A percentile compares a stretch with the other conserved stretches of the same genome.
These are phyloP conservation scores for Aschersonia sp. DNA, from an alignment of 2,329 filamentous ascomycete species.

Conservation along the genomic window DNA sequence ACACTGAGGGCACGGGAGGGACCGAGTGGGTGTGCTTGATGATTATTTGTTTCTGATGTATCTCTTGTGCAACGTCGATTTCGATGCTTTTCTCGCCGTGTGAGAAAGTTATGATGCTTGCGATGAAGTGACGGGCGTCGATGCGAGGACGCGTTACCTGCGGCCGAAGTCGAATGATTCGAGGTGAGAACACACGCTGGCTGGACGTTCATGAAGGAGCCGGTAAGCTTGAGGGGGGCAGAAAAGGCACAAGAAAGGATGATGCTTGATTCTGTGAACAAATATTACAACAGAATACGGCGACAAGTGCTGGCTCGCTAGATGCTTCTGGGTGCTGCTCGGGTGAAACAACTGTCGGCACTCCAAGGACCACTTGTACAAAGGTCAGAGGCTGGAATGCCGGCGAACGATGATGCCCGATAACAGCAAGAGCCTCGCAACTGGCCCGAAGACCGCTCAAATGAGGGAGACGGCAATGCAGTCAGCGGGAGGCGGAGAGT, in stretches of 20 bases:
- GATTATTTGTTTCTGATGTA: neutral
- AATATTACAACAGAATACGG: neutral
- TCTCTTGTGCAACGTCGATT: neutral
- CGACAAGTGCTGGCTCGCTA: slow-evolving; percentile 1
- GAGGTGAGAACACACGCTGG: neutral
- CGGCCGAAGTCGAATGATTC: neutral
- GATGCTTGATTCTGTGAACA: neutral
- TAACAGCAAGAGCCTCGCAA: neutral
- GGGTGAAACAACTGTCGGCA: neutral
- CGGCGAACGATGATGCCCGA: neutral
- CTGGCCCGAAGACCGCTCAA: neutral
- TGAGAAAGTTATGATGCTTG: neutral
- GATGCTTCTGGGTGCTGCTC: neutral
- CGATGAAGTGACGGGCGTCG: neutral
- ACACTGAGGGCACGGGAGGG: slow-evolving; percentile 3
- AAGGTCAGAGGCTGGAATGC: neutral
- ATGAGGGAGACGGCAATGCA: neutral
- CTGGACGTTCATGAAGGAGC: neutral
- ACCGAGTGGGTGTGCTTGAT: neutral
- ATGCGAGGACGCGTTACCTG: neutral
- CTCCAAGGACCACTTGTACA: neutral
- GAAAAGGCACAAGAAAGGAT: neutral
- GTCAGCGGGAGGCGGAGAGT: neutral
- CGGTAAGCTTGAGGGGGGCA: neutral
- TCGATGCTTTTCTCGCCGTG: neutral